Conservation (phyloP, 352 stramenopile species). For the Phytophthora nicotianae region DNA sequence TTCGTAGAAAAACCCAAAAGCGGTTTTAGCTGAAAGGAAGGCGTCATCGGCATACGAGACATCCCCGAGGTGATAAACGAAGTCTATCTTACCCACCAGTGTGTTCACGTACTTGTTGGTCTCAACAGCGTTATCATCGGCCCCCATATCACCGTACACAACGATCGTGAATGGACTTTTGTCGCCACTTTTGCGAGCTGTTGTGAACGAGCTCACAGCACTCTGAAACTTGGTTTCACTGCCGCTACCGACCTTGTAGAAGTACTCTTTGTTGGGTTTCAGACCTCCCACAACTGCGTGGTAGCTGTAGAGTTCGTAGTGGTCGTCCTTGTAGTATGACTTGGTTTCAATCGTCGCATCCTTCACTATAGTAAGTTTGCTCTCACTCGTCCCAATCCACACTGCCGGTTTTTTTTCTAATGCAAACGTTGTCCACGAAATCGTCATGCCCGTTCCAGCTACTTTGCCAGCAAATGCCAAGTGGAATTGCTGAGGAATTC, state of each 20-base stretch:
- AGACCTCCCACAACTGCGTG: conserved; percentile 47
- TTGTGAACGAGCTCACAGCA: conserved; percentile 35
- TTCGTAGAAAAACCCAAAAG: conserved; percentile 43
- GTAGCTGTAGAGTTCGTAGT: conserved; percentile 54
- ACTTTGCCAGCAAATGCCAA: conserved; percentile 45
- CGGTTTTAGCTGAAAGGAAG: conserved; percentile 23
- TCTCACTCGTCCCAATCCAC: conserved; percentile 35
- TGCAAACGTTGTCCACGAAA: conserved; percentile 48
- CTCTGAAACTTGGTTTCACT: conserved; percentile 28
- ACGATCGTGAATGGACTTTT: conserved; percentile 29
- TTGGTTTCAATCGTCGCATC: conserved; percentile 19
- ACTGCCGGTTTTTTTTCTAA: conserved; percentile 34
- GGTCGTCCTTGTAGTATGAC: conserved; percentile 49
- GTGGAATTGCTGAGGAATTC: conserved; percentile 51
- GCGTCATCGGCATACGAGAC: conserved; percentile 39
- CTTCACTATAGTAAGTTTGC: conserved; percentile 7
- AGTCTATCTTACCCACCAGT: conserved; percentile 31
- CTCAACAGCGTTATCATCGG: conserved; percentile 23
- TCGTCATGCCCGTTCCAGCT: conserved; percentile 44
- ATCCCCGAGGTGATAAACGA: conserved; percentile 41
- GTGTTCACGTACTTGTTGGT: conserved; percentile 47
- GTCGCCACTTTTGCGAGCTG: conserved; percentile 29
- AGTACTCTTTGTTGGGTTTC: conserved; percentile 42
- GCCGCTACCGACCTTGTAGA: conserved; percentile 32
- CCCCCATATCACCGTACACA: conserved; percentile 39